Evolutionary conservation across 176 grass and related monocot species (phyloP).

Genomic region (Oryza rufipogon): DNA sequence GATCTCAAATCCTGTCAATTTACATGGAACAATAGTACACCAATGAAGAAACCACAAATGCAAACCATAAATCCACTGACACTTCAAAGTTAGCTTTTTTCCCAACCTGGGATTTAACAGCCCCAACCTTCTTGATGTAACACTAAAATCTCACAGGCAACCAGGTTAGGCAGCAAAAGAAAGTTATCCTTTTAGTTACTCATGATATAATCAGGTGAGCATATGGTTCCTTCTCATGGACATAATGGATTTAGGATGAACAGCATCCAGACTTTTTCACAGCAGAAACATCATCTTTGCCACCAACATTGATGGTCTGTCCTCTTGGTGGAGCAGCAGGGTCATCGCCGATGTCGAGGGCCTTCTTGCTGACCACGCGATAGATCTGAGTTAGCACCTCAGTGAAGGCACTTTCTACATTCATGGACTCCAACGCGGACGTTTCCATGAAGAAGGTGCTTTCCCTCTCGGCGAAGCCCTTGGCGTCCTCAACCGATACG

Average conservation of each 20-base stretch:
- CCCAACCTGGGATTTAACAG: slow-evolving; percentile 3
- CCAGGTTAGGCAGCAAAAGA: slow-evolving; percentile 37
- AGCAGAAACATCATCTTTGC: slow-evolving; percentile 61
- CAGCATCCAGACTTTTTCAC: slow-evolving; percentile 55
- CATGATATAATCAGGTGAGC: slow-evolving; percentile 21
- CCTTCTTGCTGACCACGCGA: slow-evolving; percentile 61
- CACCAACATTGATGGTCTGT: slow-evolving; percentile 56
- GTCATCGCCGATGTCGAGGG: slow-evolving; percentile 58
- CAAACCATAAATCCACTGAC: slow-evolving; percentile 11
- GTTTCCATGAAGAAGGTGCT: slow-evolving; percentile 59
- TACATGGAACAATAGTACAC: slow-evolving; percentile 15
- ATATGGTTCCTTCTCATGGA: slow-evolving; percentile 45
- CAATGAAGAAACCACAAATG: slow-evolving; percentile 37
- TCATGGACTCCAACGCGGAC: slow-evolving; percentile 51
- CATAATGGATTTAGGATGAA: slow-evolving; percentile 44
- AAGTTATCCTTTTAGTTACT: slow-evolving; percentile 36
- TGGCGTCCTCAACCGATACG: slow-evolving; percentile 49
- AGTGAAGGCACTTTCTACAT: slow-evolving; percentile 51
- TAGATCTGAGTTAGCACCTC: slow-evolving; percentile 65
- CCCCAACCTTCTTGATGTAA: slow-evolving; percentile 22
- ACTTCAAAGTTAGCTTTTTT: slow-evolving; percentile 32
- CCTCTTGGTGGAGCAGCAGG: slow-evolving; percentile 59
- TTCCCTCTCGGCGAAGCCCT: slow-evolving; percentile 58
- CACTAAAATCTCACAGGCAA: slow-evolving; percentile 31
- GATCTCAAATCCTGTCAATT: slow-evolving; percentile 29